Evolutionary conservation across 2,329 filamentous ascomycete genomes (phyloP).

Genomic region (Stagonosporopsis chrysanthemi): DNA sequence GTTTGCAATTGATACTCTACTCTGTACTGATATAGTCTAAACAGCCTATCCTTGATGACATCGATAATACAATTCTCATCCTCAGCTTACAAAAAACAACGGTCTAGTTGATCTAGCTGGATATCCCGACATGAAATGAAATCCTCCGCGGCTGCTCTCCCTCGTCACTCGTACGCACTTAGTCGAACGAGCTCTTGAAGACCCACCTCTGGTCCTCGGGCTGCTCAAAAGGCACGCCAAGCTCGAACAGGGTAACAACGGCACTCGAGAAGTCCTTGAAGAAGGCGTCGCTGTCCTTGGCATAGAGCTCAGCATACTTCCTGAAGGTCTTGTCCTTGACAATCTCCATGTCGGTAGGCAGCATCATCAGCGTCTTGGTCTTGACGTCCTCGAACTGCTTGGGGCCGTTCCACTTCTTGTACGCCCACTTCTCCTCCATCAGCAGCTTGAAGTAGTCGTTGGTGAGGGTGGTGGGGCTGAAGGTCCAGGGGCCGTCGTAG

Average conservation of each 20-base stretch:
- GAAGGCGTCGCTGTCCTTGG: conserved; percentile 88
- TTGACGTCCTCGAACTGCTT: conserved; percentile 89
- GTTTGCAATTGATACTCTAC: background rate
- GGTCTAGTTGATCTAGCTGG: conserved; percentile 39
- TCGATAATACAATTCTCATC: background rate
- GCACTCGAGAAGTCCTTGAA: conserved; percentile 91
- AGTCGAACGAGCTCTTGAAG: conserved; percentile 56
- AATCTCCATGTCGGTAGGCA: conserved; percentile 88
- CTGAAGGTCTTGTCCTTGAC: conserved; percentile 88
- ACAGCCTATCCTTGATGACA: background rate
- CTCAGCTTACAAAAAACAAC: conserved; percentile 18
- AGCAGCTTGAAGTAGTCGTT: conserved; percentile 95
- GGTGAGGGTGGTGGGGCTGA: conserved; percentile 78
- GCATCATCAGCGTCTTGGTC: conserved; percentile 94
- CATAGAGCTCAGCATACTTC: conserved; percentile 82
- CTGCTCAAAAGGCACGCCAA: conserved; percentile 84
- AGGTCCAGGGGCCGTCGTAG: conserved; percentile 86
- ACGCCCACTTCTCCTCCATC: conserved; percentile 89
- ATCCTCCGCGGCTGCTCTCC: background rate
- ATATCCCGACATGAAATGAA: conserved; percentile 38
- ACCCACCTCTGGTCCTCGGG: conserved; percentile 54
- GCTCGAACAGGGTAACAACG: conserved; percentile 84
- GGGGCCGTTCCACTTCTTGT: conserved; percentile 96
- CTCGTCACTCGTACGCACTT: conserved; percentile 10
- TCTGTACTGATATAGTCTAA: conserved; percentile 8